A percentile compares a stretch with the other conserved stretches of the same genome.
These are phyloP conservation scores for Dactylonectria macrodidyma DNA, from an alignment of 2,329 filamentous ascomycete genomes.

Conservation along the genomic window DNA sequence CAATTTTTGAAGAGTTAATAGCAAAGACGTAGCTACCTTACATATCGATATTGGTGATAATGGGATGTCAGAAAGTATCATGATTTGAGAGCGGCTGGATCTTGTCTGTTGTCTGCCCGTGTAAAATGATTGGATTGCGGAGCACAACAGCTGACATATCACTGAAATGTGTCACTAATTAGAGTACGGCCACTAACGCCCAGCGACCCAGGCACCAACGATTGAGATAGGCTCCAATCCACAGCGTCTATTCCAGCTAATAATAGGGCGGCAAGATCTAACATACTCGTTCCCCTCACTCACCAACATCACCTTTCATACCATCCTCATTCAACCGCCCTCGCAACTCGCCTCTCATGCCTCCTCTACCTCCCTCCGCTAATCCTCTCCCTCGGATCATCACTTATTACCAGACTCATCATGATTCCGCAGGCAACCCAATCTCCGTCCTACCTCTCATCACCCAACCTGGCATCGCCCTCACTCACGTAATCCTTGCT, in stretches of 20 bases:
- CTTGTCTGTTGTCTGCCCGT: no score
- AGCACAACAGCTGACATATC: neutral
- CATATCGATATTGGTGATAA: conserved; percentile 3
- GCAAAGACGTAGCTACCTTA: conserved; percentile 4
- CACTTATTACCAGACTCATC: conserved; percentile 70
- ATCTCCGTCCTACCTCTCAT: conserved; percentile 70
- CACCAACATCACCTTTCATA: neutral
- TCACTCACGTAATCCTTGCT: conserved; percentile 88
- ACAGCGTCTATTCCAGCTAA: conserved; percentile 23
- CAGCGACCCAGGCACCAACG: conserved; percentile 29
- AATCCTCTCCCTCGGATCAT: conserved; percentile 63
- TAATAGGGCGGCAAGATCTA: no score
- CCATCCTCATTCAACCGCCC: conserved; percentile 7
- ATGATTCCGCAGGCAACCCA: conserved; percentile 59
- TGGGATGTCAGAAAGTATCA: neutral
- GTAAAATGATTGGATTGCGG: neutral
- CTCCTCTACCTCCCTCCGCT: conserved; percentile 48
- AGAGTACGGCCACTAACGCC: conserved; percentile 3
- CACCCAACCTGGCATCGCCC: conserved; percentile 61
- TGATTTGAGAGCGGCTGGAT: neutral
- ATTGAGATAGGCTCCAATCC: neutral
- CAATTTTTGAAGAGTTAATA: conserved; percentile 32
- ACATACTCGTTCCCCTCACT: conserved; percentile 19
- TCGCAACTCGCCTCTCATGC: conserved; percentile 44
- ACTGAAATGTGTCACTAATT: conserved; percentile 1